phyloP scores from a whole-genome alignment of 768 basidiomycete species.

The Lyophyllum semitale region DNA sequence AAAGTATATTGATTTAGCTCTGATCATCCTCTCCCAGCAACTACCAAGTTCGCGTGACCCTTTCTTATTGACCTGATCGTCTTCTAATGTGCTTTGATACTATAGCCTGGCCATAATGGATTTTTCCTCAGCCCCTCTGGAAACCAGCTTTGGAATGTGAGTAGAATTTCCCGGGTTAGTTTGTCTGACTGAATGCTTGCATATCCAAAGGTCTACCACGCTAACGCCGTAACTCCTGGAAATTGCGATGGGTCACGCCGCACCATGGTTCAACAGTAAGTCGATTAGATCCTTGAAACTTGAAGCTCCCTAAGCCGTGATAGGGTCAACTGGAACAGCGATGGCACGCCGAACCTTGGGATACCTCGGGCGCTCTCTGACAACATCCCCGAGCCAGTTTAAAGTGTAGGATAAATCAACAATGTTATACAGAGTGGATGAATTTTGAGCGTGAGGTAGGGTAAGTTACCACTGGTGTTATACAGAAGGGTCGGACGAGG shows the following conservation, averaged over 20 bases:
- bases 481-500: too few relatives aligned
- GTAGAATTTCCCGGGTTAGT: neutral
- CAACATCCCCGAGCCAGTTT: conserved; percentile 22
- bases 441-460: too few relatives aligned
- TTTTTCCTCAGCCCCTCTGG: conserved; percentile 33
- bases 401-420: neutral
- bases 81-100: neutral
- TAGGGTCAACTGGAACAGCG: conserved; percentile 23
- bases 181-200: neutral
- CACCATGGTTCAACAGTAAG: conserved; percentile 26
- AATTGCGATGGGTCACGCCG: conserved; percentile 26
- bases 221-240: conserved; percentile 22
- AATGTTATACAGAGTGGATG: neutral
- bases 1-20: too few relatives aligned
- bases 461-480: too few relatives aligned
- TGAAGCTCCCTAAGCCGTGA: neutral
- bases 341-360: conserved; percentile 23
- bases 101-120: conserved; percentile 38
- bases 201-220: conserved; percentile 23
- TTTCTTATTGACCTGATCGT: neutral
- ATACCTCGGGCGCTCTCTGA: conserved; percentile 15
- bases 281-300: neutral
- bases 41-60: conserved; percentile 9
- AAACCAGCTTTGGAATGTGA: conserved; percentile 25
- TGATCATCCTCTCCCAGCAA: conserved; percentile 6